A percentile compares a stretch with the other conserved stretches of the same genome.
Conservation (phyloP, 2,329 filamentous ascomycete genomes). For the Dothistroma septosporum region DNA sequence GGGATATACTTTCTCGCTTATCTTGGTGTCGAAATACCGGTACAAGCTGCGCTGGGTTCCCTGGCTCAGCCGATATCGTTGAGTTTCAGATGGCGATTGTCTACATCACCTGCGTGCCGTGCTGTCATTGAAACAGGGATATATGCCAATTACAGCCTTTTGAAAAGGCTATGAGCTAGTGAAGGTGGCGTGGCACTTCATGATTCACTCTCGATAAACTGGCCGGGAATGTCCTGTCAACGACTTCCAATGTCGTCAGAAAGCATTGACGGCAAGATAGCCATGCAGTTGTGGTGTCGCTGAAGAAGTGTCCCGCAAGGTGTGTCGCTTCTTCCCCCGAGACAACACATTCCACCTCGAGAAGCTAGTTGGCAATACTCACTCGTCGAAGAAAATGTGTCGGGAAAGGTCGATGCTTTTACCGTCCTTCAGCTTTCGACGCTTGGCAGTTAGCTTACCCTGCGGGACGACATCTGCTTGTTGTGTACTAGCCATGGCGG, state of each 20-base stretch:
- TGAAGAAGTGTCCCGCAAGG: no score
- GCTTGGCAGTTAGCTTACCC: constrained; percentile 6
- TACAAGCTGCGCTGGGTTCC: neutral
- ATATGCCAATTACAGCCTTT: no score
- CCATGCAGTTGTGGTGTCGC: no score
- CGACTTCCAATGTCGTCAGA: no score
- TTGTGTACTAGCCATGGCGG: neutral
- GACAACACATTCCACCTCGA: neutral
- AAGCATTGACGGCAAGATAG: no score
- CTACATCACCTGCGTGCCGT: neutral
- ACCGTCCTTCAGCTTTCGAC: constrained; percentile 11
- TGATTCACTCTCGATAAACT: no score
- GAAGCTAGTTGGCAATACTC: neutral
- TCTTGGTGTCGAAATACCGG: neutral
- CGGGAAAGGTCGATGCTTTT: constrained; percentile 9
- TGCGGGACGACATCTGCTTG: neutral
- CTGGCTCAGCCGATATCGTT: neutral
- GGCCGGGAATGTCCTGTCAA: no score
- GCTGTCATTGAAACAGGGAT: no score
- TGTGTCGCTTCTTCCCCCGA: no score
- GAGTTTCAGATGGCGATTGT: neutral
- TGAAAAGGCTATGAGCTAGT: no score
- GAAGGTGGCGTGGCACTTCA: no score
- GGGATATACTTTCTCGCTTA: neutral
- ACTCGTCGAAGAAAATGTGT: constrained; percentile 8